Evolutionary conservation across 768 basidiomycete genomes (phyloP).

Genomic region (Psilocybe azurescens): DNA sequence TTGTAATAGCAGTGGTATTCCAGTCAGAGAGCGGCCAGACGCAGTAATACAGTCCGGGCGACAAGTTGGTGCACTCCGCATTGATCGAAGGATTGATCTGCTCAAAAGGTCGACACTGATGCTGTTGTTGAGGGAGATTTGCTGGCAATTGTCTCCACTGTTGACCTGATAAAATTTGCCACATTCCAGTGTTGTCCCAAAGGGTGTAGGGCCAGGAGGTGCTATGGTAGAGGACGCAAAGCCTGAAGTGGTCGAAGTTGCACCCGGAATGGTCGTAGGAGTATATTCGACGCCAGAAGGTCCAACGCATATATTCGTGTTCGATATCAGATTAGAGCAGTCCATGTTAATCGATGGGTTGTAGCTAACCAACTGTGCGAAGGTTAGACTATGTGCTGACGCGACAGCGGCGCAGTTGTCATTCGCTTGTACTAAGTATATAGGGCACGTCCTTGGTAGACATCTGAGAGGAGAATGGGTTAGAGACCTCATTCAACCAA

Average conservation of each 20-base stretch:
- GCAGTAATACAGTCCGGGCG: neutral
- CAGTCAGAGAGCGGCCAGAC: neutral
- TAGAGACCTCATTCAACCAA: too few relatives aligned
- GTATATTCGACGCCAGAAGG: neutral
- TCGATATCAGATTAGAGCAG: neutral
- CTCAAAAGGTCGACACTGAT: neutral
- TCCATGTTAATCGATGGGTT: neutral
- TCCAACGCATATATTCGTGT: neutral
- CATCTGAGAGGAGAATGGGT: neutral
- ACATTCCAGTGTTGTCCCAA: neutral
- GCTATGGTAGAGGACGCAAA: neutral
- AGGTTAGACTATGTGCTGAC: neutral
- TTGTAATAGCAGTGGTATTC: neutral
- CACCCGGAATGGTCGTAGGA: neutral
- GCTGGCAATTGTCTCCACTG: neutral
- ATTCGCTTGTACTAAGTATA: neutral
- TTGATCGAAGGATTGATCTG: neutral
- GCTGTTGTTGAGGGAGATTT: neutral
- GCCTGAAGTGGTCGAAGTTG: neutral
- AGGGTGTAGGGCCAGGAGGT: neutral
- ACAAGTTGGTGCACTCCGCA: neutral
- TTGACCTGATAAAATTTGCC: constrained; percentile 1
- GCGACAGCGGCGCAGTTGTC: constrained; percentile 2
- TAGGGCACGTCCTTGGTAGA: constrained; percentile 1
- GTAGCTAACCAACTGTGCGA: constrained; percentile 1